Percentiles rank a stretch among this genome's conserved stretches.
Conservation (phyloP, 1,284 basidiomycete species). For the Trichosporon faecale region DNA sequence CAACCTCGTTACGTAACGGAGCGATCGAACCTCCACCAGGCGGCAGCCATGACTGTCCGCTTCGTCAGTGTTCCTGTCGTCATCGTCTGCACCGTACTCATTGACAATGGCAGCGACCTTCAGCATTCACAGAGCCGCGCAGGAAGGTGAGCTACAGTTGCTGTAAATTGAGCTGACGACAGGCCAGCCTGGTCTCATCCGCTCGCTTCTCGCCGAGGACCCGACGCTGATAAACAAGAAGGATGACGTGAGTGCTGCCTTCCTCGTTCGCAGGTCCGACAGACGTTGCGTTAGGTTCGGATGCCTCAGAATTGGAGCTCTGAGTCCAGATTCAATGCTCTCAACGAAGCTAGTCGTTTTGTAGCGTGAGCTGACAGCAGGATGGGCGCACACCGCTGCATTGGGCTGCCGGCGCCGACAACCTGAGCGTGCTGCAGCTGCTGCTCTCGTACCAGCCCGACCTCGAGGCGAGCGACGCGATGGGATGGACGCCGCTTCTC, state of each 20-base stretch:
- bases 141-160: conserved; percentile 44
- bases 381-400: conserved; percentile 86
- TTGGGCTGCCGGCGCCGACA: conserved; percentile 74
- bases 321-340: background rate
- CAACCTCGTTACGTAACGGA: background rate
- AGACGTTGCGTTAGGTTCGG: too few species aligned
- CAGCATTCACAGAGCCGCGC: conserved; percentile 51
- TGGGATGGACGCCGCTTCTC: conserved; percentile 83
- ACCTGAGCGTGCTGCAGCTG: conserved; percentile 66
- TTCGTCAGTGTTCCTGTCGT: conserved; percentile 1
- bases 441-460: conserved; percentile 68
- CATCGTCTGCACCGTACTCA: background rate
- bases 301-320: too few species aligned
- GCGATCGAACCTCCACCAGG: background rate
- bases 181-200: conserved; percentile 75
- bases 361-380: conserved; percentile 54
- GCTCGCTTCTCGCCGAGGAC: conserved; percentile 66
- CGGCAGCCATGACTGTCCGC: background rate
- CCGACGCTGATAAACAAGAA: conserved; percentile 63
- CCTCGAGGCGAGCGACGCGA: conserved; percentile 66
- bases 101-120: conserved; percentile 25
- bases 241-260: conserved; percentile 61
- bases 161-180: conserved; percentile 13
- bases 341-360: too few species aligned
- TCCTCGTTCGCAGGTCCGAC: background rate